Percentiles rank a stretch among this genome's conserved stretches.
These are phyloP conservation scores for Quercus parvula DNA, from an alignment of 306 rosid species.

Conservation along the genomic window DNA sequence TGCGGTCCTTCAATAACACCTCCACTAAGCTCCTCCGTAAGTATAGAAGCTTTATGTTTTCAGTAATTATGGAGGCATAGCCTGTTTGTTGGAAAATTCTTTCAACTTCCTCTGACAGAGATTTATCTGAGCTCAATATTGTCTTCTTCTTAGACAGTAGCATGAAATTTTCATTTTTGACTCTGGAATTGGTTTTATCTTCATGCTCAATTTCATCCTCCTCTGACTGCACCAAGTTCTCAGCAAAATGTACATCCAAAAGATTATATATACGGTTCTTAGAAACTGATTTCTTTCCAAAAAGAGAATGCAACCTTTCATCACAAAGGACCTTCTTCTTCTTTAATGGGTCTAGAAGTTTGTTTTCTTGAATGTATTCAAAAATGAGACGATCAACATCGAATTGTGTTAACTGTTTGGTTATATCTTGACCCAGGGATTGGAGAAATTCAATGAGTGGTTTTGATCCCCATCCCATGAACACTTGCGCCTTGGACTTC, in stretches of 20 bases:
- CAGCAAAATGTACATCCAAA: conserved; percentile 42
- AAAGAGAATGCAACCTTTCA: conserved; percentile 42
- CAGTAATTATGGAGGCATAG: conserved; percentile 41
- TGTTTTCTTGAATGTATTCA: conserved; percentile 49
- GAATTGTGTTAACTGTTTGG: conserved; percentile 31
- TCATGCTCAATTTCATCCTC: conserved; percentile 11
- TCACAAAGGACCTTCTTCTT: conserved; percentile 50
- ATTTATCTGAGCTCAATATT: conserved; percentile 14
- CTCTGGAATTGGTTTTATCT: conserved; percentile 6
- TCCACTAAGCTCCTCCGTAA: conserved; percentile 54
- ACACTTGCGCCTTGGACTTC: conserved; percentile 19
- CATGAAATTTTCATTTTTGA: conserved; percentile 13
- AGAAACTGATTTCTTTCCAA: conserved; percentile 36
- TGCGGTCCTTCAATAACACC: conserved; percentile 41
- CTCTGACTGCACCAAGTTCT: conserved; percentile 12
- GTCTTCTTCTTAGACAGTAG: conserved; percentile 18
- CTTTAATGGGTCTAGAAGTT: conserved; percentile 39
- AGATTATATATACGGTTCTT: conserved; percentile 25
- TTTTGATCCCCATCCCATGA: conserved; percentile 61
- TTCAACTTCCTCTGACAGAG: conserved; percentile 23
- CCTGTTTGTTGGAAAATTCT: not conserved
- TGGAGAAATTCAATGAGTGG: conserved; percentile 57
- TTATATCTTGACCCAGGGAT: conserved; percentile 48
- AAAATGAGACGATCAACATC: conserved; percentile 33
- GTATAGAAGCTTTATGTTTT: conserved; percentile 46